Evolutionary conservation across 75 land plant genomes (phyloP).

Genomic region (Cunninghamia lanceolata): DNA sequence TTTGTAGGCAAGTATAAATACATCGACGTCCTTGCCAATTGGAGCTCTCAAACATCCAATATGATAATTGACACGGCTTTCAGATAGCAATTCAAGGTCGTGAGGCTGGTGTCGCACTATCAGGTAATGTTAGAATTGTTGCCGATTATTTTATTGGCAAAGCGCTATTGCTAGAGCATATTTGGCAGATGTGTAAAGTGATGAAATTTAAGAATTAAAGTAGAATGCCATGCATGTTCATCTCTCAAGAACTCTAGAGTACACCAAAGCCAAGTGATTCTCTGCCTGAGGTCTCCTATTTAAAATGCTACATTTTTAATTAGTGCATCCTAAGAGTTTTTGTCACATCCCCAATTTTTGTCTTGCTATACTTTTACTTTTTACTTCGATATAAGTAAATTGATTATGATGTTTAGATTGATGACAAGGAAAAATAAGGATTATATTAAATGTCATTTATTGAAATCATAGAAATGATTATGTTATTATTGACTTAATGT

Average conservation of each 20-base stretch:
- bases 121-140: slow-evolving; percentile 42
- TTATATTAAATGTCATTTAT: too few species aligned
- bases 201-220: slow-evolving; percentile 61
- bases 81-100: slow-evolving; percentile 64
- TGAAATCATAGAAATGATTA: too few species aligned
- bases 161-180: slow-evolving; percentile 37
- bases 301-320: background rate
- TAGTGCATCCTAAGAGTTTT: background rate
- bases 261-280: slow-evolving; percentile 76
- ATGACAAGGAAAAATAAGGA: too few species aligned
- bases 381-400: too few species aligned
- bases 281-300: slow-evolving; percentile 23
- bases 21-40: slow-evolving; percentile 52
- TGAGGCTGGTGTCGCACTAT: slow-evolving; percentile 68
- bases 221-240: slow-evolving; percentile 90
- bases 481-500: too few species aligned
- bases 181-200: slow-evolving; percentile 74
- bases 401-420: too few species aligned
- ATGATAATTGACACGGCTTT: slow-evolving; percentile 79
- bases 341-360: too few species aligned
- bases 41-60: slow-evolving; percentile 34
- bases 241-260: slow-evolving; percentile 83
- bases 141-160: slow-evolving; percentile 37
- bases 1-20: slow-evolving; percentile 80
- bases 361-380: too few species aligned